A percentile compares a stretch with the other conserved stretches of the same genome.
Evolutionary conservation across 352 stramenopile species (phyloP).

Genomic region (Globisporangium echinulatum): DNA sequence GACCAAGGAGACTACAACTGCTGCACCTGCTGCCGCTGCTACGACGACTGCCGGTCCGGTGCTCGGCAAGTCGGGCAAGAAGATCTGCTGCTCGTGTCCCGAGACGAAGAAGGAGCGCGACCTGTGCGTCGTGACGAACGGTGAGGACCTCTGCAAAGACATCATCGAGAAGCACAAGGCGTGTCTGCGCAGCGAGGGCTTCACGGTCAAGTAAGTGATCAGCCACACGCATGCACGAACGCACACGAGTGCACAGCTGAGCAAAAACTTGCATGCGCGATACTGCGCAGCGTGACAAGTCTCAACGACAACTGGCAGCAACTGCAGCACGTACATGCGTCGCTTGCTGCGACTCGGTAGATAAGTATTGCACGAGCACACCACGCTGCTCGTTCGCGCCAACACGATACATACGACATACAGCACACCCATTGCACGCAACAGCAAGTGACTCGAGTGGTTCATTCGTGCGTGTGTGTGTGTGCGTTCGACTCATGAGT

Average conservation of each 20-base stretch:
- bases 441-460: neutral
- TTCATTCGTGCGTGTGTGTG: neutral
- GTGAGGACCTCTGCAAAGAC: constrained; percentile 90
- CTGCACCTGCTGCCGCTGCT: constrained; percentile 10
- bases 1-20: constrained; percentile 30
- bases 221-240: no score
- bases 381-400: no score
- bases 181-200: constrained; percentile 94
- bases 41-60: constrained; percentile 27
- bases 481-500: no score
- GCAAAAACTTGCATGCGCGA: no score
- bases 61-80: constrained; percentile 94
- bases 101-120: constrained; percentile 94
- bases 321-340: no score
- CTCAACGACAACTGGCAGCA: neutral
- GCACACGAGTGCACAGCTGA: no score
- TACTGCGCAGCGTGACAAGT: neutral
- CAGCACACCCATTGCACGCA: no score
- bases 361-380: neutral
- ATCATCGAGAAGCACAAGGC: constrained; percentile 97
- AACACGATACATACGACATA: no score
- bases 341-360: neutral
- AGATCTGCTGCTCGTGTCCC: constrained; percentile 98
- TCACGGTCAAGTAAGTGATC: constrained; percentile 84
- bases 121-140: constrained; percentile 89